Conservation (phyloP, 2,329 filamentous ascomycete genomes). For the Fusarium globosum region DNA sequence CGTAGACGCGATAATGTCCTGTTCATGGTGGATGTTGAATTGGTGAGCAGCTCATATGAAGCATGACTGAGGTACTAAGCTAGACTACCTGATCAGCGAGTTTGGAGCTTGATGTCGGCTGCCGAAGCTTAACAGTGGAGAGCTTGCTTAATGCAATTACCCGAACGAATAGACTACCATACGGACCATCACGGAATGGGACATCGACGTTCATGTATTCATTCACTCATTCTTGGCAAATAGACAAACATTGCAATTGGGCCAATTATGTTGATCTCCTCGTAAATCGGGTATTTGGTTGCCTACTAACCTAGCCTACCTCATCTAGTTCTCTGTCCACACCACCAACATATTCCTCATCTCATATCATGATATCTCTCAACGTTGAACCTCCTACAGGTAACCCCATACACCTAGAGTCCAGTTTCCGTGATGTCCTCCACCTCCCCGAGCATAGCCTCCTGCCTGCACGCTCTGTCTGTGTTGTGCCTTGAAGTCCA, state of each 20-base stretch:
- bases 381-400: conserved; percentile 47
- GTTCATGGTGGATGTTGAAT: conserved; percentile 47
- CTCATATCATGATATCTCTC: conserved; percentile 3
- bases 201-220: conserved; percentile 1
- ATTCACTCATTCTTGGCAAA: conserved; percentile 8
- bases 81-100: conserved; percentile 16
- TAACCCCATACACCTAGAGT: conserved; percentile 72
- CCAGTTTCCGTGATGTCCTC: conserved; percentile 62
- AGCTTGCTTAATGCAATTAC: conserved; percentile 48
- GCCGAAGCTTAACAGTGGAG: conserved; percentile 34
- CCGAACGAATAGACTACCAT: conserved; percentile 32
- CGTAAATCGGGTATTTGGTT: conserved; percentile 28
- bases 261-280: not conserved
- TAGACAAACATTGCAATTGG: conserved; percentile 1
- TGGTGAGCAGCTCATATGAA: conserved; percentile 39
- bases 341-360: conserved; percentile 1
- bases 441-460: conserved; percentile 54
- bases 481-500: conserved; percentile 67
- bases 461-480: conserved; percentile 73
- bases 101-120: conserved; percentile 30
- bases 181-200: conserved; percentile 24
- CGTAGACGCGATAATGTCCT: conserved; percentile 43
- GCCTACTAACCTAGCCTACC: not conserved
- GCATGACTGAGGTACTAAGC: conserved; percentile 14
- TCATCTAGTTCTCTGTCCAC: not conserved